Percentiles rank a stretch among this genome's conserved stretches.
Conservation (phyloP, 805 yeast species). For the Osmozyma mogii region DNA sequence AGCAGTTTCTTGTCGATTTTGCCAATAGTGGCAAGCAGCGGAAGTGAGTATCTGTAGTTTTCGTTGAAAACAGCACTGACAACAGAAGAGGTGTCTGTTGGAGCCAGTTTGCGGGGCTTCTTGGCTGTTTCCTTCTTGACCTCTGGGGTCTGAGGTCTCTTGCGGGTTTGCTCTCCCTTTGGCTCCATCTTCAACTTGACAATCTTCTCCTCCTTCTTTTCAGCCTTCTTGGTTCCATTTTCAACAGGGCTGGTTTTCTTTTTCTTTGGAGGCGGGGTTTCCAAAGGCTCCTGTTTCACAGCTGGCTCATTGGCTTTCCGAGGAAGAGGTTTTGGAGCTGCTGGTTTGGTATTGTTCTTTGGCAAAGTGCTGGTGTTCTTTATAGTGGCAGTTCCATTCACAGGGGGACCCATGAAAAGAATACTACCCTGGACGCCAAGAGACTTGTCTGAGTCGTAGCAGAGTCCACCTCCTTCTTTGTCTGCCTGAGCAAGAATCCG, state of each 20-base stretch:
- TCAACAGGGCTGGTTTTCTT: constrained; percentile 3
- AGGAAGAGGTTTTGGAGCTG: constrained; percentile 2
- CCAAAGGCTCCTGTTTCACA: constrained; percentile 1
- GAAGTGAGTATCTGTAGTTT: constrained; percentile 12
- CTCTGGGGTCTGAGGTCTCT: constrained; percentile 1
- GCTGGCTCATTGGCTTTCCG: constrained; percentile 2
- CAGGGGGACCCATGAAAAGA: too few species aligned
- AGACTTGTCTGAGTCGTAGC: background rate
- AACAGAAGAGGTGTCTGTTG: constrained; percentile 2
- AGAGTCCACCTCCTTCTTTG: background rate
- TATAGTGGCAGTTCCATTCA: background rate
- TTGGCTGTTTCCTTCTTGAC: constrained; percentile 4
- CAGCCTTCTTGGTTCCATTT: constrained; percentile 4
- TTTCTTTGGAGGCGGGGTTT: constrained; percentile 3
- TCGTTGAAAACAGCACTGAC: constrained; percentile 10
- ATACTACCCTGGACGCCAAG: too few species aligned
- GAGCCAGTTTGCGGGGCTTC: background rate
- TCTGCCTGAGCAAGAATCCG: constrained; percentile 45
- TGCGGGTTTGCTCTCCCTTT: constrained; percentile 2
- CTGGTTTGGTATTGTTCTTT: background rate
- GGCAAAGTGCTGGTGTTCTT: background rate
- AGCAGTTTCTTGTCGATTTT: constrained; percentile 16
- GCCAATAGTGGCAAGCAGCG: constrained; percentile 4
- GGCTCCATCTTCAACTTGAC: constrained; percentile 3
- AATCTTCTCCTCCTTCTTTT: constrained; percentile 4